A percentile compares a stretch with the other conserved stretches of the same genome.
phyloP scores from a whole-genome alignment of 495 filamentous ascomycete genomes.

The Geopyxis carbonaria region DNA sequence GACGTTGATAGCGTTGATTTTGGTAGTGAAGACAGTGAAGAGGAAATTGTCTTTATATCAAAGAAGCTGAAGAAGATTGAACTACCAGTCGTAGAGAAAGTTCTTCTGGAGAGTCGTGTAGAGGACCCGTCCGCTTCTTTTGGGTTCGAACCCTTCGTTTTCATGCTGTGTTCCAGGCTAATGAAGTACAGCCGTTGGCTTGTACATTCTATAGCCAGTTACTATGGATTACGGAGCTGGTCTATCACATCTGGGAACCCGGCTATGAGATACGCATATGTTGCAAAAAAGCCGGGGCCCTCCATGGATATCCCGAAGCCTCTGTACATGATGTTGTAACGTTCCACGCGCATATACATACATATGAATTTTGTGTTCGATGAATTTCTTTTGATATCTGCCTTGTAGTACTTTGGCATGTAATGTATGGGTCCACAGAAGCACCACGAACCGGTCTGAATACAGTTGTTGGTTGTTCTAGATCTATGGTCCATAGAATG shows the following conservation, averaged over 20 bases:
- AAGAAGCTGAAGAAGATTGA: conserved; percentile 5
- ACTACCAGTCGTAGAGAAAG: conserved; percentile 32
- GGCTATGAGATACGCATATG: conserved; percentile 67
- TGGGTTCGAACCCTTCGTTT: conserved; percentile 41
- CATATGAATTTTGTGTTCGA: too few species aligned
- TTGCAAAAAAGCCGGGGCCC: conserved; percentile 29
- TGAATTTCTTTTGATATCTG: too few species aligned
- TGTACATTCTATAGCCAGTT: conserved; percentile 77
- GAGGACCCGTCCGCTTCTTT: conserved; percentile 64
- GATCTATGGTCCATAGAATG: too few species aligned
- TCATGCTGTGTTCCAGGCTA: conserved; percentile 1
- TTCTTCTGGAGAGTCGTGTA: conserved; percentile 60
- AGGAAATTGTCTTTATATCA: conserved; percentile 82
- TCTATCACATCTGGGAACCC: conserved; percentile 62
- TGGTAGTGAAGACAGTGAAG: background rate
- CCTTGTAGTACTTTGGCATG: too few species aligned
- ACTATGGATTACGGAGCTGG: conserved; percentile 81
- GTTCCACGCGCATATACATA: too few species aligned
- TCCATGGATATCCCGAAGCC: background rate
- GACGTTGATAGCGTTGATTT: background rate
- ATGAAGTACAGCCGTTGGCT: conserved; percentile 56
- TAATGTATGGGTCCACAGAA: too few species aligned
- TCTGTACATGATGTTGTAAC: conserved; percentile 1
- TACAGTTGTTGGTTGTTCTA: too few species aligned
- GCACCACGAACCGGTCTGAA: too few species aligned